Evolutionary conservation across 768 basidiomycete genomes (phyloP).

Genomic region (Lentinula lateritia): DNA sequence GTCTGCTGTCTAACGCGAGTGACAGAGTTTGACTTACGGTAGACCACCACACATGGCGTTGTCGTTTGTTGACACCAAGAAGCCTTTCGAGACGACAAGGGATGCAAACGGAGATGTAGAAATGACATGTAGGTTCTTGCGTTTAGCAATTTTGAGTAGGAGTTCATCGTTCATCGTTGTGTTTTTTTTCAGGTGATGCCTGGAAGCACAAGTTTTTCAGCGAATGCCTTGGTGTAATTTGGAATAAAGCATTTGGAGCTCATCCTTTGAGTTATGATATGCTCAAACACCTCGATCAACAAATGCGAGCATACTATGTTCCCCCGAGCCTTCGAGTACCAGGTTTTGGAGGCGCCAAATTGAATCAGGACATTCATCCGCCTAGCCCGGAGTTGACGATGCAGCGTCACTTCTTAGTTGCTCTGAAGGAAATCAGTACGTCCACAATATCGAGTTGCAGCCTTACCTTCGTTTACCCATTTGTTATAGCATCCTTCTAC

Average conservation of each 20-base stretch:
- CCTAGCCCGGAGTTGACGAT: slow-evolving; percentile 55
- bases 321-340: slow-evolving; percentile 23
- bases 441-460: slow-evolving; percentile 2
- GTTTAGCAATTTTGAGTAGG: background rate
- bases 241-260: slow-evolving; percentile 65
- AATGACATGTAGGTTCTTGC: slow-evolving; percentile 48
- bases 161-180: background rate
- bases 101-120: slow-evolving; percentile 48
- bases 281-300: slow-evolving; percentile 60
- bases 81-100: slow-evolving; percentile 39
- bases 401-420: slow-evolving; percentile 61
- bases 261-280: slow-evolving; percentile 53
- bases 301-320: slow-evolving; percentile 59
- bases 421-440: slow-evolving; percentile 66
- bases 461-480: slow-evolving; percentile 2
- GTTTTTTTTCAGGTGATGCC: slow-evolving; percentile 38
- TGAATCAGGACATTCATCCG: slow-evolving; percentile 33
- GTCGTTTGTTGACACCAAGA: slow-evolving; percentile 49
- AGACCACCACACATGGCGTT: slow-evolving; percentile 61
- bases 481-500: slow-evolving; percentile 52
- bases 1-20: background rate
- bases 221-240: slow-evolving; percentile 57
- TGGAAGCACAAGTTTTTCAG: slow-evolving; percentile 69
- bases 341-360: slow-evolving; percentile 52
- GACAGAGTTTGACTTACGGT: slow-evolving; percentile 64